Percentiles rank a stretch among this genome's conserved stretches.
These are phyloP conservation scores for Clarireedia homoeocarpa DNA, from an alignment of 2,329 filamentous ascomycete genomes.

Conservation along the genomic window DNA sequence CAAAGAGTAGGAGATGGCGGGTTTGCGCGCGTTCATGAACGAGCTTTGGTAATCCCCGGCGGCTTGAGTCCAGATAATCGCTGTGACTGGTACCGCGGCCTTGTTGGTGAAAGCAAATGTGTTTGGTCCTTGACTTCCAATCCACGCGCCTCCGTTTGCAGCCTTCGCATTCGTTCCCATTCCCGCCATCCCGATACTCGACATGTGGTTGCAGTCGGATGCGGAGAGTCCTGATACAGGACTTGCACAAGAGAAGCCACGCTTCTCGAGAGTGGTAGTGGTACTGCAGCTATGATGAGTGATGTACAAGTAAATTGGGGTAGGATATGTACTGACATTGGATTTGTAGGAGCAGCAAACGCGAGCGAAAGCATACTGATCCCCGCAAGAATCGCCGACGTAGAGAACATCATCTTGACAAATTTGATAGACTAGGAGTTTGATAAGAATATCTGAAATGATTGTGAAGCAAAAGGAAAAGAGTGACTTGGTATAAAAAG, in stretches of 20 bases:
- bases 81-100: neutral
- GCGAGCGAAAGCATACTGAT: conserved; percentile 7
- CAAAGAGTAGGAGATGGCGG: conserved; percentile 8
- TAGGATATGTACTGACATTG: neutral
- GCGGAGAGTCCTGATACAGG: conserved; percentile 4
- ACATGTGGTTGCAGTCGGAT: conserved; percentile 11
- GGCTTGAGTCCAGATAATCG: conserved; percentile 6
- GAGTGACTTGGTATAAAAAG: neutral
- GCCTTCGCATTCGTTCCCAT: conserved; percentile 7
- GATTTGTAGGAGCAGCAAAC: neutral
- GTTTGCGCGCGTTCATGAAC: conserved; percentile 1
- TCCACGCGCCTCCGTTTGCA: conserved; percentile 8
- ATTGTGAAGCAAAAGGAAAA: neutral
- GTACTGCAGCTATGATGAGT: neutral
- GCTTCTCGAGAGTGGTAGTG: conserved; percentile 6
- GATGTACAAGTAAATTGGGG: neutral
- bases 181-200: conserved; percentile 5
- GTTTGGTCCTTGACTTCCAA: conserved; percentile 10
- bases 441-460: neutral
- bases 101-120: conserved; percentile 5
- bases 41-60: conserved; percentile 2
- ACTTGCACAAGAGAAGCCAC: conserved; percentile 3
- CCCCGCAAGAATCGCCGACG: neutral
- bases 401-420: conserved; percentile 6
- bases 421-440: neutral